Conservation (phyloP, 2,329 filamentous ascomycete species). For the Alternaria panax region DNA sequence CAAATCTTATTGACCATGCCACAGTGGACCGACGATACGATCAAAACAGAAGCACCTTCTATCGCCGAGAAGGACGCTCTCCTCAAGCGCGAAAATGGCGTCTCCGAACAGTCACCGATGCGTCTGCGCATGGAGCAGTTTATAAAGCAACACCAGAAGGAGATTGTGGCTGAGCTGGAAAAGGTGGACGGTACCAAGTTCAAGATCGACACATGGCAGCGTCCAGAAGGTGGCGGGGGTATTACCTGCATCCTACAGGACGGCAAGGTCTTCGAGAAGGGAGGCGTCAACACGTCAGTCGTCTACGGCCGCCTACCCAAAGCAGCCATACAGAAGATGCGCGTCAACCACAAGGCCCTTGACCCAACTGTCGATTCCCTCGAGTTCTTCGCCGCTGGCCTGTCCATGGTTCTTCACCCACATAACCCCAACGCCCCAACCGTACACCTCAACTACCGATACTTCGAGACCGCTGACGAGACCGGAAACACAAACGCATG, state of each 20-base stretch:
- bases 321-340: constrained; percentile 82
- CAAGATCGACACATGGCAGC: constrained; percentile 82
- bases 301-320: constrained; percentile 92
- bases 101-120: constrained; percentile 87
- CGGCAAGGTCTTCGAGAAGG: constrained; percentile 97
- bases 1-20: constrained; percentile 8
- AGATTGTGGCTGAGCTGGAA: constrained; percentile 84
- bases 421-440: constrained; percentile 96
- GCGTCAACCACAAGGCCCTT: constrained; percentile 91
- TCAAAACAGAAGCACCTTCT: constrained; percentile 66
- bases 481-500: constrained; percentile 84
- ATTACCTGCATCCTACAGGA: constrained; percentile 95
- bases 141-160: constrained; percentile 89
- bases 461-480: constrained; percentile 92
- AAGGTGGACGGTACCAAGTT: constrained; percentile 85
- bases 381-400: constrained; percentile 92
- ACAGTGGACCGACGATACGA: constrained; percentile 48
- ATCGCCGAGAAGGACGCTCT: constrained; percentile 87
- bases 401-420: constrained; percentile 93
- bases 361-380: constrained; percentile 79
- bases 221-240: constrained; percentile 88
- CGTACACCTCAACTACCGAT: constrained; percentile 97
- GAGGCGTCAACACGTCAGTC: constrained; percentile 91
- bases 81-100: constrained; percentile 77
- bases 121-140: constrained; percentile 96